Evolutionary conservation across 441 rosid species (phyloP).

Genomic region (Adansonia rubrostipa): DNA sequence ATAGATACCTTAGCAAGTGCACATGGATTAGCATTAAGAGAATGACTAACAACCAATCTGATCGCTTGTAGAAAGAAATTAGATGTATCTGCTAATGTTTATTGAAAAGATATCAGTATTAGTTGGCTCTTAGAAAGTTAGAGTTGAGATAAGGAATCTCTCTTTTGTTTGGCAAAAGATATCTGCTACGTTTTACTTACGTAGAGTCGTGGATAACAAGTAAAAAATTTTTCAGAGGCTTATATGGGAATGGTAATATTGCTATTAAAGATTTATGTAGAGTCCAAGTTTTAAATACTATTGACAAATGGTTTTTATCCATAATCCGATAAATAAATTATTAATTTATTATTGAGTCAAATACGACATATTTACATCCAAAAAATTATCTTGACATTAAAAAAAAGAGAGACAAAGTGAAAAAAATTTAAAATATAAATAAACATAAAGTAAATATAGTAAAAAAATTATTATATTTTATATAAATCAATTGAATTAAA

Average conservation of each 20-base stretch:
- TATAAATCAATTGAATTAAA: too few species aligned
- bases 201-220: too few species aligned
- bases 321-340: too few species aligned
- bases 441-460: slow-evolving; percentile 5
- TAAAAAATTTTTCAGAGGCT: neutral
- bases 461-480: too few species aligned
- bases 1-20: neutral
- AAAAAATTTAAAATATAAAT: slow-evolving; percentile 17
- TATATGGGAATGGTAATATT: neutral
- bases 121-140: neutral
- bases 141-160: slow-evolving; percentile 19
- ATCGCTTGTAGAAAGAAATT: neutral
- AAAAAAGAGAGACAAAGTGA: neutral
- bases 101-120: neutral
- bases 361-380: neutral
- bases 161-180: neutral
- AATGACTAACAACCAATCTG: neutral
- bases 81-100: neutral
- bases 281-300: too few species aligned
- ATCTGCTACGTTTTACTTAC: neutral
- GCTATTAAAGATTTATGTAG: too few species aligned
- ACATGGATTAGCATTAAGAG: neutral
- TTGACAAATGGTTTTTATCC: too few species aligned
- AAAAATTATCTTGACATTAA: neutral
- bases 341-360: neutral